These are phyloP conservation scores for Rhizodiscina lignyota DNA, from an alignment of 495 filamentous ascomycete species.

Conservation along the genomic window DNA sequence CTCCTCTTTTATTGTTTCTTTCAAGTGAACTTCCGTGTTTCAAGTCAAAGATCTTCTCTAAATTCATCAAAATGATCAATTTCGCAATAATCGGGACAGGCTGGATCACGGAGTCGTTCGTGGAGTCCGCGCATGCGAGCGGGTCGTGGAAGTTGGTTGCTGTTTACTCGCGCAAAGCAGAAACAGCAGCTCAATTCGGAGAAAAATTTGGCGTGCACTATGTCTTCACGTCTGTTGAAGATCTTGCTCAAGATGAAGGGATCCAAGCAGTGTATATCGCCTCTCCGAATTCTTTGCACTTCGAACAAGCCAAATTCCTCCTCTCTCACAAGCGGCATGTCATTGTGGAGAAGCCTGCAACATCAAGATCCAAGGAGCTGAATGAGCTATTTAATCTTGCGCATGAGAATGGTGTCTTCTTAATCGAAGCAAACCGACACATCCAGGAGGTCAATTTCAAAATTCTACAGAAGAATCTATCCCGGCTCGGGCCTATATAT, in stretches of 20 bases:
- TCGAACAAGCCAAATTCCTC: conserved; percentile 26
- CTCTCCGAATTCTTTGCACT: conserved; percentile 31
- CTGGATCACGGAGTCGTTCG: conserved; percentile 23
- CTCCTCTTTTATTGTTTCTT: too few relatives aligned
- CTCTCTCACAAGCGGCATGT: conserved; percentile 30
- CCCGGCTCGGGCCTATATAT: conserved; percentile 11
- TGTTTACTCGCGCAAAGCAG: conserved; percentile 19
- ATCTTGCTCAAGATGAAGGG: conserved; percentile 18
- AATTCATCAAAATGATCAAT: conserved; percentile 6
- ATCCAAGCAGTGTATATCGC: conserved; percentile 33
- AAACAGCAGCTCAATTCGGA: conserved; percentile 15
- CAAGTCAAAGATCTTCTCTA: too few relatives aligned
- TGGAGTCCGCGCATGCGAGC: conserved; percentile 17
- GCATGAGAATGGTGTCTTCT: conserved; percentile 11
- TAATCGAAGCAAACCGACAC: conserved; percentile 22
- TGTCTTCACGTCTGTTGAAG: conserved; percentile 13
- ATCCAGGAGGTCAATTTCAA: conserved; percentile 19
- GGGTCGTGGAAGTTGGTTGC: conserved; percentile 15
- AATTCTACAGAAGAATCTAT: conserved; percentile 7
- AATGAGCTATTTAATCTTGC: conserved; percentile 19
- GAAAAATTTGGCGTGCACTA: conserved; percentile 9
- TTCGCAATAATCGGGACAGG: conserved; percentile 15
- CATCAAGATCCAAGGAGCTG: conserved; percentile 25
- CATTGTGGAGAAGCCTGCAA: conserved; percentile 31
- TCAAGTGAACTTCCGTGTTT: too few relatives aligned